Base-by-base conservation (phyloP, 768 basidiomycete genomes). In the Saitozyma sp. region DNA sequence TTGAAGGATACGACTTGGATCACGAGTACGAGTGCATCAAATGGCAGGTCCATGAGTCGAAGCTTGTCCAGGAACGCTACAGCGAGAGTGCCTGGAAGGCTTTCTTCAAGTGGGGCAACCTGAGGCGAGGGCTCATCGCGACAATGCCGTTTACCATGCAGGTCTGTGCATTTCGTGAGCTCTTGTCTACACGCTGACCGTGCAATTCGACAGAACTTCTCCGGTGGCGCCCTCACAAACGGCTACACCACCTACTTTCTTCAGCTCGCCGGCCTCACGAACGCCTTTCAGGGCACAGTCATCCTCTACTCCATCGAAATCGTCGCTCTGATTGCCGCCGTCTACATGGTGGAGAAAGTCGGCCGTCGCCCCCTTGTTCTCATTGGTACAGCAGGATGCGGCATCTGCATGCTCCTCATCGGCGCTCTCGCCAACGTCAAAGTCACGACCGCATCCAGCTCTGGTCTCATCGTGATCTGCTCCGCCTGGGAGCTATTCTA, bases 211-310 rank as follows among this genome's bases (percentile, higher is more conserved):
- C 39, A 63, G 62, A 63, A 63, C 55, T 63, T 63, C 40, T 55
- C 58, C 50, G 62, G 62, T 16, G 55, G 45, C 1, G 56, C 62
- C n/a, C 62, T 63, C 49, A 63, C 58, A 55, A 29, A 17, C 19
- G 64, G 64, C n/a, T 59, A 65, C 50, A 58, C 41, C 19, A 37
- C 63, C 38, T 55, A 51, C 56, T 68, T 69, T 58, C 65, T 69
- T 58, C 56, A 55, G 29, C 13, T 61, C 39, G 50, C 58, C 59
- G 65, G 62, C 10, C 56, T 70, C 7, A 43, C 58, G 19, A 53
- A 56, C 62, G 60, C 63, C 49, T 64, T 66, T 48, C 29, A 50
- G 56, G 63, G 38, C 58, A 51, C 46, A 13, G 39, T 62, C 17
- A 61, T 62, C 43, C 20, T 58, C 17, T 57, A 29, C 50, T n/a